Percentiles rank a stretch among this genome's conserved stretches.
These are phyloP conservation scores for Plasmodium inui DNA, from an alignment of 169 alveolate genomes.

Conservation along the genomic window DNA sequence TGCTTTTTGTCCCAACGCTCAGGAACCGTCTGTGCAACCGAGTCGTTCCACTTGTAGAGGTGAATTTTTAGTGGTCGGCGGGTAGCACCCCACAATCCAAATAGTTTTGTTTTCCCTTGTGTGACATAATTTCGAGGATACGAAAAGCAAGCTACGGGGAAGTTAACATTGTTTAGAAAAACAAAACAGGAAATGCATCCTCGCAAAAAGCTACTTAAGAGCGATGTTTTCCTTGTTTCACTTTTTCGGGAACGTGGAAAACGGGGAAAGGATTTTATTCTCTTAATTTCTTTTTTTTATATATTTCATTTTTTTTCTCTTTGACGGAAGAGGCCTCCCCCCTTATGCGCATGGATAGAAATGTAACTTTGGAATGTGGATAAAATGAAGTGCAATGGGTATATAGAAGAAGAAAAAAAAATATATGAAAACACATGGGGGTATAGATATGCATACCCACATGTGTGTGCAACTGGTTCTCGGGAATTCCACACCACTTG, in stretches of 20 bases:
- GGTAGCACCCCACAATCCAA: background rate
- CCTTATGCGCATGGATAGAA: background rate
- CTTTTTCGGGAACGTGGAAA: constrained; percentile 2
- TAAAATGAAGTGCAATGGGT: background rate
- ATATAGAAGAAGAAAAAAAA: background rate
- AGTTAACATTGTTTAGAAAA: background rate
- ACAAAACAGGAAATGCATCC: background rate
- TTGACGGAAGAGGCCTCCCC: background rate
- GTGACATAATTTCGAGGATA: background rate
- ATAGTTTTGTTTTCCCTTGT: background rate
- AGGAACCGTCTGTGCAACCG: background rate
- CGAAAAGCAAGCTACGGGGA: background rate
- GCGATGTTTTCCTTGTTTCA: background rate
- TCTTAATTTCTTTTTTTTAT: background rate
- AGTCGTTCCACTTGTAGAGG: constrained; percentile 3
- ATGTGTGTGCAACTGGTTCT: background rate
- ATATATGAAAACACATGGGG: background rate
- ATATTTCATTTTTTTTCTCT: constrained; percentile 5
- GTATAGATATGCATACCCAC: background rate
- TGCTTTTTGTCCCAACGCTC: background rate
- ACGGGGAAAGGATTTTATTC: background rate
- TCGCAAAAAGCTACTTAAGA: background rate
- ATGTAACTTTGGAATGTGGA: background rate
- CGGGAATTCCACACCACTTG: background rate
- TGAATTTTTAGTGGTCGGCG: background rate